Evolutionary conservation across 352 stramenopile species (phyloP), one percentile per base, ranked within the genome.

Genomic region (Blastocystis sp.): DNA sequence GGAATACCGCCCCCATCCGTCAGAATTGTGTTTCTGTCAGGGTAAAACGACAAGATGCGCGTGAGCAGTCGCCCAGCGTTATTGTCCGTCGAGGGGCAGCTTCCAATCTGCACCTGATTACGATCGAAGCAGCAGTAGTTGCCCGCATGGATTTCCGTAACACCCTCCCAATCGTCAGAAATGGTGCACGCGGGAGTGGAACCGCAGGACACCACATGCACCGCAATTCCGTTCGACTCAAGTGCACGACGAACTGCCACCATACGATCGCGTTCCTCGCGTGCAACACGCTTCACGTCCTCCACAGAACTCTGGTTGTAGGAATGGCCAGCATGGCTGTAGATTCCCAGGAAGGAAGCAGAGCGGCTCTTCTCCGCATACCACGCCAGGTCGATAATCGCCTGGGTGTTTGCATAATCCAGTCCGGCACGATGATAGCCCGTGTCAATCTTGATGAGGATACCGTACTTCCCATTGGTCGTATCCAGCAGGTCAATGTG

Each of bases 391-490:
- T 19, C 43, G 7, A 74, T 40, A 40, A 87, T 87, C 17, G 60
- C 10, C 6, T 77, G 24, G 14, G 24, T 14, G 24, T 34, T 24
- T 9, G 40, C 59, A 81, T 38, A 45, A 24, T 70, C 60, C 14
- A 87, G 11, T 59, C 76, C 76, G 21, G 76, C 76, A 40, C 76
- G 76, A 87, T 87, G 76, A 76, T 87, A 87, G 14, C 76, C 76
- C 24, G 76, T 87, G 70, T 87, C 76, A 17, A 87, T 68, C 76
- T 87, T 87, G 11, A 87, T 87, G 64, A 87, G 38, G n/a, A 87
- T 21, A 68, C 70, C 24, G 48, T 87, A 87, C 9, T 77, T 14
- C 11, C 76, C 76, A 7, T 52, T 57, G 11, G 76, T 87, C 11
- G 7, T 79, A 10, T 76, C 40, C 3, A 87, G 54, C 17, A 87